Percentiles rank a stretch among this genome's conserved stretches.
Conservation (phyloP, 179 eudicot genomes). For the Drosera spatulata region DNA sequence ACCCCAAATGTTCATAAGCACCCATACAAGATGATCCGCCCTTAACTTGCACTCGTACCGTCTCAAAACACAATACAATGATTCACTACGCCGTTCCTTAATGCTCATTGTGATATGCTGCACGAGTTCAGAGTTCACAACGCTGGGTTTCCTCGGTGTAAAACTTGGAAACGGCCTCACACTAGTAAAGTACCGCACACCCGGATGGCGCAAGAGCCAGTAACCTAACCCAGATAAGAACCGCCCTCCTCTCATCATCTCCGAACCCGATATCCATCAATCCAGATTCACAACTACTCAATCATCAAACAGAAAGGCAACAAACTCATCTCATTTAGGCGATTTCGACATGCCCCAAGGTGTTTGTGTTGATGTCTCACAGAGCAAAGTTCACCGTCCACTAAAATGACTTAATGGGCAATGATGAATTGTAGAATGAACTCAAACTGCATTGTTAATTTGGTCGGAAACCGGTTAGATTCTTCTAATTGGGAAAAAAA, state of each 20-base stretch:
- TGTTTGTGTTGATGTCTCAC: neutral
- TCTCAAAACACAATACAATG: conserved; percentile 40
- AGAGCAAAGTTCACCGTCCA: neutral
- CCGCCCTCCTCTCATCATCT: conserved; percentile 35
- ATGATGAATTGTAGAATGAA: too few species aligned
- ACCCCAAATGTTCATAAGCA: conserved; percentile 56
- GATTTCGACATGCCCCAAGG: neutral
- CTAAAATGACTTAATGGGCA: too few species aligned
- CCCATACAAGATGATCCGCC: conserved; percentile 72
- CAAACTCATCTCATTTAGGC: conserved; percentile 6
- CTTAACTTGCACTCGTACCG: conserved; percentile 56
- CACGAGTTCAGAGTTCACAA: conserved; percentile 64
- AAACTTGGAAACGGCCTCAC: conserved; percentile 69
- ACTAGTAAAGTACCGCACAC: conserved; percentile 19
- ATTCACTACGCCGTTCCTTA: conserved; percentile 57
- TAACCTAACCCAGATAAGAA: conserved; percentile 17
- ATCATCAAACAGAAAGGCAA: conserved; percentile 9
- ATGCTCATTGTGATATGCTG: conserved; percentile 48
- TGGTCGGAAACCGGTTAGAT: too few species aligned
- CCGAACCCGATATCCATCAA: conserved; percentile 30
- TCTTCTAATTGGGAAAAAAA: too few species aligned
- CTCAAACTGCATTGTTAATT: too few species aligned
- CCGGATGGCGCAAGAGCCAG: conserved; percentile 13
- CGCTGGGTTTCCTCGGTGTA: conserved; percentile 59
- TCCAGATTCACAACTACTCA: conserved; percentile 1